These are phyloP conservation scores for Boletus bicolor DNA, from an alignment of 768 basidiomycete species.

Conservation along the genomic window DNA sequence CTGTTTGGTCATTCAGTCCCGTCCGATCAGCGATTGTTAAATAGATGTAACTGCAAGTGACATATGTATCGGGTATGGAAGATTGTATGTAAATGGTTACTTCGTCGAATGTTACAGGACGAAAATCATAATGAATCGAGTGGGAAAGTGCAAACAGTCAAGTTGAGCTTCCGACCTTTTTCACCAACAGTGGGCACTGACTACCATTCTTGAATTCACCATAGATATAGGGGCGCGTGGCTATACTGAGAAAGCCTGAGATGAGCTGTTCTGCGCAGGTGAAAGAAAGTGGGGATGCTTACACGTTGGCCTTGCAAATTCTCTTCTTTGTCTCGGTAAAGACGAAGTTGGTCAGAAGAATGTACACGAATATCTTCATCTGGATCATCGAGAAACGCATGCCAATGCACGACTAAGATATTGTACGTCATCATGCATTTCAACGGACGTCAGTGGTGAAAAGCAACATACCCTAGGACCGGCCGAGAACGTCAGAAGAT, in stretches of 20 bases:
- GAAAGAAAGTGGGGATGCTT: conserved; percentile 24
- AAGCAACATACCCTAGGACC: conserved; percentile 66
- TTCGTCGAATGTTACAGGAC: neutral
- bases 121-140: neutral
- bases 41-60: neutral
- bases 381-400: conserved; percentile 81
- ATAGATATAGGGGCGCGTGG: conserved; percentile 61
- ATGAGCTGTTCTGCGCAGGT: neutral
- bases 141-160: neutral
- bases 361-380: conserved; percentile 73
- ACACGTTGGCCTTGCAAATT: conserved; percentile 63
- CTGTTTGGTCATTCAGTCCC: neutral
- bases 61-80: neutral
- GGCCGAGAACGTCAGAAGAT: conserved; percentile 73
- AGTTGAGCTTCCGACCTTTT: conserved; percentile 23
- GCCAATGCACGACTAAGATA: conserved; percentile 74
- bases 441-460: neutral
- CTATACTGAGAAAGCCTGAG: conserved; percentile 39
- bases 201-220: conserved; percentile 56
- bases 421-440: neutral
- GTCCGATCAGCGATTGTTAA: no score
- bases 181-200: conserved; percentile 58
- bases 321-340: conserved; percentile 49
- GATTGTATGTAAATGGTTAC: neutral
- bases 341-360: conserved; percentile 63